A percentile compares a stretch with the other conserved stretches of the same genome.
Conservation (phyloP, 495 filamentous ascomycete genomes). For the Daldinia vernicosa region DNA sequence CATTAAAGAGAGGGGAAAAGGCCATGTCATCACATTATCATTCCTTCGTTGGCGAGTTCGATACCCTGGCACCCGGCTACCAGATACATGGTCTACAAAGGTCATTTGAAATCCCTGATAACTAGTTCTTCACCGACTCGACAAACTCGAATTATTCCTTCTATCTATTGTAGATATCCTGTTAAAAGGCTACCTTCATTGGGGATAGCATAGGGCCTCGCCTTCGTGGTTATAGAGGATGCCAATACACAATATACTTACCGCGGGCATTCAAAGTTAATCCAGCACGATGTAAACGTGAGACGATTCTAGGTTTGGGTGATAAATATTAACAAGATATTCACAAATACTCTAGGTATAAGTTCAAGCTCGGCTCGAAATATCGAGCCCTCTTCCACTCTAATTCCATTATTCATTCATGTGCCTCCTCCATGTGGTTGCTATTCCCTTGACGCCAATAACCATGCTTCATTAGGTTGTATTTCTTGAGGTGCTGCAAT, state of each 20-base stretch:
- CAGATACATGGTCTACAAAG: background rate
- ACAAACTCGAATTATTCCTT: background rate
- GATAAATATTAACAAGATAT: slow-evolving; percentile 40
- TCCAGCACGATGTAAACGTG: too few relatives aligned
- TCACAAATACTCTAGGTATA: slow-evolving; percentile 45
- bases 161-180: too few relatives aligned
- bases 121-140: background rate
- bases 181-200: too few relatives aligned
- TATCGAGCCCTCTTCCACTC: slow-evolving; percentile 29
- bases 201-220: too few relatives aligned
- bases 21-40: background rate
- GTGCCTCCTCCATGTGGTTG: slow-evolving; percentile 13
- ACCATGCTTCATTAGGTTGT: slow-evolving; percentile 14
- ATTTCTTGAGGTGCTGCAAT: background rate
- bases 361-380: slow-evolving; percentile 37
- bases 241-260: too few relatives aligned
- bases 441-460: slow-evolving; percentile 29
- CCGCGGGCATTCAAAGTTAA: too few relatives aligned
- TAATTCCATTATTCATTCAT: slow-evolving; percentile 19
- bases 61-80: background rate
- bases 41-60: background rate
- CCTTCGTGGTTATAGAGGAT: too few relatives aligned
- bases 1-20: background rate
- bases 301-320: background rate
- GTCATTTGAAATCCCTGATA: background rate